Evolutionary conservation across 1,284 basidiomycete genomes (phyloP).

Genomic region (Leccinum solheimii): DNA sequence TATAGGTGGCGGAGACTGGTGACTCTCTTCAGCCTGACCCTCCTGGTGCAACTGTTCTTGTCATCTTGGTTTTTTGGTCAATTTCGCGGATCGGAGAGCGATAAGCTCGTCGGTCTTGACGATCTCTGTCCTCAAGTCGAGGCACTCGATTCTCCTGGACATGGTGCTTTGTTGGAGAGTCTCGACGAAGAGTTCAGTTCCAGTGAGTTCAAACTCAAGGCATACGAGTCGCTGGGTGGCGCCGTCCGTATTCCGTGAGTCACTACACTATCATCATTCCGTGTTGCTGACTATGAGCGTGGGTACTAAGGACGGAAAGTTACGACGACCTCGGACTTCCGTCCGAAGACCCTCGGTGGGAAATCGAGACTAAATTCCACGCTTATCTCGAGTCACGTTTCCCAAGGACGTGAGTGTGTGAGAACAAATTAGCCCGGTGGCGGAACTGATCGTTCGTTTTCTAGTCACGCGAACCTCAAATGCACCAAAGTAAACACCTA

Average conservation of each 20-base stretch:
- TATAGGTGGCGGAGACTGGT: neutral
- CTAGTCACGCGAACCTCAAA: conserved; percentile 47
- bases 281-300: neutral
- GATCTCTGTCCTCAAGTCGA: conserved; percentile 36
- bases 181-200: conserved; percentile 39
- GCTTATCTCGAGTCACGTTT: conserved; percentile 43
- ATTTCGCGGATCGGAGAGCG: neutral
- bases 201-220: conserved; percentile 40
- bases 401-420: conserved; percentile 38
- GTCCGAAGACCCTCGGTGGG: conserved; percentile 48
- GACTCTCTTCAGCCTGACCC: conserved; percentile 10
- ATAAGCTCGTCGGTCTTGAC: conserved; percentile 4
- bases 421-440: neutral
- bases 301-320: conserved; percentile 34
- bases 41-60: conserved; percentile 13
- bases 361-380: conserved; percentile 43
- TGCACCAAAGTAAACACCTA: conserved; percentile 59
- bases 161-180: conserved; percentile 33
- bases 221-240: conserved; percentile 44
- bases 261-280: neutral
- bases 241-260: conserved; percentile 47
- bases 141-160: conserved; percentile 30
- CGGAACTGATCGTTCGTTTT: neutral
- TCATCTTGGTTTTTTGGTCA: neutral
- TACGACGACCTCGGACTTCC: conserved; percentile 44